These are phyloP conservation scores for Cinchona pubescens DNA, from an alignment of 257 asterid genomes.

Conservation along the genomic window DNA sequence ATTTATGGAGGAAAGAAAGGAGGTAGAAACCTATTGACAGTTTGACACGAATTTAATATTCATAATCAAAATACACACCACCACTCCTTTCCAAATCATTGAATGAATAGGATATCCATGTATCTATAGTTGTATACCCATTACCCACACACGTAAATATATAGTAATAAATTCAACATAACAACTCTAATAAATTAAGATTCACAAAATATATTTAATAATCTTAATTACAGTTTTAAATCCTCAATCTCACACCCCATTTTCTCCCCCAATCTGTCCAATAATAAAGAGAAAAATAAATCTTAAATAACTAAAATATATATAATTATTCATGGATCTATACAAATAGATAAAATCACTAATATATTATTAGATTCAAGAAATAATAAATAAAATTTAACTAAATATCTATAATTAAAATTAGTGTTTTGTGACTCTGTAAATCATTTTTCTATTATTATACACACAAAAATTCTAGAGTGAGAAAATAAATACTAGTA, in stretches of 20 bases:
- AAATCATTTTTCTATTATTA: too few relatives aligned
- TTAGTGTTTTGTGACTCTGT: too few relatives aligned
- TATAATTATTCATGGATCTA: too few relatives aligned
- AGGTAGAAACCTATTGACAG: background rate
- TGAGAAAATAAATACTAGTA: background rate
- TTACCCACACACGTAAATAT: slow-evolving; percentile 4
- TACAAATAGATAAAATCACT: too few relatives aligned
- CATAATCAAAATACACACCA: background rate
- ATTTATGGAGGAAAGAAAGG: background rate
- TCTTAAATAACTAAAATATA: too few relatives aligned
- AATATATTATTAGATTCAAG: too few relatives aligned
- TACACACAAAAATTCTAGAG: background rate
- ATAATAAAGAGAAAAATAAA: background rate
- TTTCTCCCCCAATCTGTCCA: background rate
- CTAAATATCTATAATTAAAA: too few relatives aligned
- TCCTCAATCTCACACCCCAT: slow-evolving; percentile 3
- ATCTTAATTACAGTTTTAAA: background rate
- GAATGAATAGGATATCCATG: background rate
- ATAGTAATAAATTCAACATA: background rate
- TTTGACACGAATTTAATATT: background rate
- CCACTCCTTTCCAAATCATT: slow-evolving; percentile 11
- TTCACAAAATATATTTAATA: background rate
- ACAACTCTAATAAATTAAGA: background rate
- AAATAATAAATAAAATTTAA: too few relatives aligned
- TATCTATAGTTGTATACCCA: too few relatives aligned